Base-by-base conservation (phyloP, 106 monocot genomes). In the Phalaenopsis equestris region DNA sequence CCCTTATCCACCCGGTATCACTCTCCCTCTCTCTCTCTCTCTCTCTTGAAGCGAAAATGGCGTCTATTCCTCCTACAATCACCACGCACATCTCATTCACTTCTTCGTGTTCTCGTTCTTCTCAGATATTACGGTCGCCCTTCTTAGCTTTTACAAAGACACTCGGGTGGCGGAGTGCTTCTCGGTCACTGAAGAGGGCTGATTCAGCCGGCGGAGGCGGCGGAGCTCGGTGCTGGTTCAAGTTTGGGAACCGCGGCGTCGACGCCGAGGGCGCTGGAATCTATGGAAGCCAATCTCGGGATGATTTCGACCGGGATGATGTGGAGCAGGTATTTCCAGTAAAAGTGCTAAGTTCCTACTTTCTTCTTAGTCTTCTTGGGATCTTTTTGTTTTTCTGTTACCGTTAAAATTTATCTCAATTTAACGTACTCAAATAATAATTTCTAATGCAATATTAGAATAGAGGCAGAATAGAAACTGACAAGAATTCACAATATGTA, bases 221-320 rank as follows among this genome's bases (percentile, higher is more conserved):
- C 37, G 87, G 87, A 1, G 85, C 86, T 68, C 89, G 68, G 57
- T 88, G 95, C 88, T 96, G 84, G 86, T 96, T 96, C 84, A 83
- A 80, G 70, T 93, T 93, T 77, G 89, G 94, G 2, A 94, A 81
- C 81, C 80, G 87, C 14, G 89, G 89, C 6, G 84, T 87, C 78
- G 93, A 91, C 47, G 91, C 95, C 36, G 84, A 96, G 85, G 91
- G 88, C 5, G 95, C 95, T 5, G 93, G 95, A 10, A 91, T 96
- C 77, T 91, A 96, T 19, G 95, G 93, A 15, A 93, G 91, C 87
- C 93, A 91, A 79, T 56, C 79, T 6, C 85, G 95, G 78, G 91
- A 96, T 17, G 93, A 95, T 78, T 95, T 95, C 82, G 89, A 91
- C 79, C 78, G 95, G 39, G 95, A 93, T 81, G 95, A 93, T 73